Conservation (phyloP, 345 rosid genomes). For the Acer yangbiense region DNA sequence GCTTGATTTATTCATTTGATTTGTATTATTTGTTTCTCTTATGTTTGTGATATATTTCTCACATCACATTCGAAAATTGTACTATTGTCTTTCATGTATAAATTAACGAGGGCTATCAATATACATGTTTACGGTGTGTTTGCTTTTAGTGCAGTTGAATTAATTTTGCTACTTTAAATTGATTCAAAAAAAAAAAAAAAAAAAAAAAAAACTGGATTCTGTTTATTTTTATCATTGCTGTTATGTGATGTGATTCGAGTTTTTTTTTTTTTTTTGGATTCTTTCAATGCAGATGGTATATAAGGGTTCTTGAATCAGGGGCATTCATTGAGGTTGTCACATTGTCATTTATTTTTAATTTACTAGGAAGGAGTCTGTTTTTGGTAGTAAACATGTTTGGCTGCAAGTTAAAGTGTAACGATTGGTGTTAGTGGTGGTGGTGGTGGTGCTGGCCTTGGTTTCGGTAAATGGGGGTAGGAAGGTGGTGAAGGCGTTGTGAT, state of each 20-base stretch:
- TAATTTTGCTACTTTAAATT: constrained; percentile 6
- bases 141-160: background rate
- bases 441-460: background rate
- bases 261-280: no score
- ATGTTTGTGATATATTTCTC: constrained; percentile 14
- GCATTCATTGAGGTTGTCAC: background rate
- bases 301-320: no score
- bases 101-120: constrained; percentile 8
- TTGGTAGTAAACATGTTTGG: background rate
- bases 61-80: constrained; percentile 10
- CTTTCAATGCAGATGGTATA: no score
- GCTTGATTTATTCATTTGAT: constrained; percentile 27
- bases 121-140: background rate
- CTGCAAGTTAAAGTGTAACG: background rate
- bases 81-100: constrained; percentile 13
- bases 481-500: background rate
- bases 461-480: background rate
- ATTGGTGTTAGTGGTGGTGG: background rate
- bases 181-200: background rate
- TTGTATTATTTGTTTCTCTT: constrained; percentile 13
- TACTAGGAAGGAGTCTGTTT: background rate
- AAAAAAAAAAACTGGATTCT: background rate
- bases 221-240: constrained; percentile 8
- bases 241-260: background rate
- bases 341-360: background rate